Conservation (phyloP, 2,329 filamentous ascomycete species). For the Cordyceps farinosa region DNA sequence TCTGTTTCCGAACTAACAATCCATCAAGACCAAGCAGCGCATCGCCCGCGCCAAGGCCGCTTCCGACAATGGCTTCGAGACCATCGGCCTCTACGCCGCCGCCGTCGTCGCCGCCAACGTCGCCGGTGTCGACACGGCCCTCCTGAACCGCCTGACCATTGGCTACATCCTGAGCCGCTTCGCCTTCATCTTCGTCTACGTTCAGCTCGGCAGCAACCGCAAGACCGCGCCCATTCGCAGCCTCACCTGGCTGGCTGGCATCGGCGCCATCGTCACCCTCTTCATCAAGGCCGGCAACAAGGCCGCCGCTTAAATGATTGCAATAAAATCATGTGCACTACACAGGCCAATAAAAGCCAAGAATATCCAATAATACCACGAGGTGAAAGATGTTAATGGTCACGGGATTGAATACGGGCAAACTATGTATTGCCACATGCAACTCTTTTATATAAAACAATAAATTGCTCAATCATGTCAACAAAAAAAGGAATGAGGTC, state of each 20-base stretch:
- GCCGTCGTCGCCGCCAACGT: constrained; percentile 45
- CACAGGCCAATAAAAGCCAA: no score
- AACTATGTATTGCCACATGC: background rate
- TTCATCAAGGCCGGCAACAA: constrained; percentile 41
- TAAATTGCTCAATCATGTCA: constrained; percentile 18
- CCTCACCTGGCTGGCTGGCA: constrained; percentile 35
- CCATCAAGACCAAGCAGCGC: constrained; percentile 48
- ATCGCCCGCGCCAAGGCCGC: constrained; percentile 52
- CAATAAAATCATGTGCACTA: background rate
- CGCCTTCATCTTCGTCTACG: constrained; percentile 41
- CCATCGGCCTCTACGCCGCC: constrained; percentile 40
- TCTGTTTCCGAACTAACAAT: background rate
- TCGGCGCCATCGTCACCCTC: constrained; percentile 33
- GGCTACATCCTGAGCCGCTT: constrained; percentile 39
- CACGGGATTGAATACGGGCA: background rate
- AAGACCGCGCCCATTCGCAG: constrained; percentile 36
- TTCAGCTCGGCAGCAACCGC: constrained; percentile 41
- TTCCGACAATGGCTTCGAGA: constrained; percentile 42
- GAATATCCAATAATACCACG: background rate
- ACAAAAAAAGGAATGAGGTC: background rate
- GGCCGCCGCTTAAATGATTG: constrained; percentile 14
- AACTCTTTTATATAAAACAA: background rate
- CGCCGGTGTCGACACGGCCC: constrained; percentile 35
- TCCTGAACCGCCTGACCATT: constrained; percentile 39
- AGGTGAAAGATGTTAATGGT: background rate